These are phyloP conservation scores for Tylopilus cervinicoccineus DNA, from an alignment of 768 basidiomycete genomes.

Conservation along the genomic window DNA sequence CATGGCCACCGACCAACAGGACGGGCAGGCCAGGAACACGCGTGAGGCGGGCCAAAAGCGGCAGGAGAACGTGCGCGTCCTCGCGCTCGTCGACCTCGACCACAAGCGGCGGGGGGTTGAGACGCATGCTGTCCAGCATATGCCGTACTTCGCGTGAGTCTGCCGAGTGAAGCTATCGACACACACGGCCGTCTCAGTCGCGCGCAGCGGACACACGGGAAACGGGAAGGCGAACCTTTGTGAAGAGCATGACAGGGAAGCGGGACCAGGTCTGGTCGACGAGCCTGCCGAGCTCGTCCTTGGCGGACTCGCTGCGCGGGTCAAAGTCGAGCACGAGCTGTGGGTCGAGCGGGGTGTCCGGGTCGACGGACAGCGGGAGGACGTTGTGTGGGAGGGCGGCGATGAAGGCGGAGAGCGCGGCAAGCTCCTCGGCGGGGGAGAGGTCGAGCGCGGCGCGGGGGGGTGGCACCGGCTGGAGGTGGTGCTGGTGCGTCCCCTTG, in stretches of 20 bases:
- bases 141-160: slow-evolving; percentile 63
- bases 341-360: slow-evolving; percentile 65
- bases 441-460: slow-evolving; percentile 44
- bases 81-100: slow-evolving; percentile 73
- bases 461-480: slow-evolving; percentile 7
- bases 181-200: slow-evolving; percentile 2
- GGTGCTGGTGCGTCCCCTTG: slow-evolving; percentile 9
- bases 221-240: slow-evolving; percentile 45
- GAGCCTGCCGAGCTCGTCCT: slow-evolving; percentile 55
- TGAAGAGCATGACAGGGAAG: slow-evolving; percentile 73
- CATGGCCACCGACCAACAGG: slow-evolving; percentile 62
- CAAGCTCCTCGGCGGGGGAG: slow-evolving; percentile 58
- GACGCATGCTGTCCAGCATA: slow-evolving; percentile 50
- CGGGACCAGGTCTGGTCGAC: slow-evolving; percentile 65
- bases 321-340: slow-evolving; percentile 83
- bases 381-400: slow-evolving; percentile 72
- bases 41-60: slow-evolving; percentile 62
- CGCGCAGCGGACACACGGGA: neutral
- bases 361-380: slow-evolving; percentile 64
- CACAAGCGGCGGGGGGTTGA: slow-evolving; percentile 60
- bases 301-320: slow-evolving; percentile 57
- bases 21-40: slow-evolving; percentile 53
- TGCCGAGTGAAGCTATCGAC: slow-evolving; percentile 54
- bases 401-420: slow-evolving; percentile 70
- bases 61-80: slow-evolving; percentile 59